Percentiles rank a stretch among this genome's conserved stretches.
Evolutionary conservation across 352 stramenopile species (phyloP).

Genomic region (Globisporangium perplexum): DNA sequence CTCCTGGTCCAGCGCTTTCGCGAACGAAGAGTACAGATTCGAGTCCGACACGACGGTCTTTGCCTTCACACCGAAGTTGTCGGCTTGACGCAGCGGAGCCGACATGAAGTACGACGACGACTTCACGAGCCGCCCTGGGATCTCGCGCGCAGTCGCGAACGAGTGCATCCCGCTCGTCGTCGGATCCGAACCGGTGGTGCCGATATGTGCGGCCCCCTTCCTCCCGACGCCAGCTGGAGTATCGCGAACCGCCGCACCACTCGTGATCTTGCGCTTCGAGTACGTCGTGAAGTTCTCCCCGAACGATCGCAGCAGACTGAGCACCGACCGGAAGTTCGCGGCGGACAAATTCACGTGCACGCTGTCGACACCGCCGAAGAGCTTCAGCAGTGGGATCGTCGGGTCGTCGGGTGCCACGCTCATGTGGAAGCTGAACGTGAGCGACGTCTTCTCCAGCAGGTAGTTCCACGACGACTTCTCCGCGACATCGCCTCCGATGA

Average conservation of each 20-base stretch:
- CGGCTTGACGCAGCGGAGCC: conserved; percentile 5
- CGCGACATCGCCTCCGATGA: conserved; percentile 5
- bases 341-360: conserved; percentile 71
- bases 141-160: conserved; percentile 9
- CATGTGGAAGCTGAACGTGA: conserved; percentile 66
- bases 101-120: conserved; percentile 18
- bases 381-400: conserved; percentile 70
- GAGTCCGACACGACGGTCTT: conserved; percentile 18
- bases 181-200: conserved; percentile 4
- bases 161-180: conserved; percentile 6
- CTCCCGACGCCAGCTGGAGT: neutral
- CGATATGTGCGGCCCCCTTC: neutral
- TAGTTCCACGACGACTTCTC: conserved; percentile 36
- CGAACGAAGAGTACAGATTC: conserved; percentile 31
- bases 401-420: conserved; percentile 77
- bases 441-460: conserved; percentile 69
- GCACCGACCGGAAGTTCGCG: conserved; percentile 47
- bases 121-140: conserved; percentile 14
- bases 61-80: conserved; percentile 6
- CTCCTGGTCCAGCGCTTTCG: conserved; percentile 31
- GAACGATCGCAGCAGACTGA: conserved; percentile 64
- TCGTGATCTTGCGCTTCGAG: conserved; percentile 24
- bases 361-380: conserved; percentile 62
- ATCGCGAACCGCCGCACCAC: neutral
- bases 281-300: conserved; percentile 56